A percentile compares a stretch with the other conserved stretches of the same genome.
phyloP scores from a whole-genome alignment of 345 rosid genomes.

The Salix brachista region DNA sequence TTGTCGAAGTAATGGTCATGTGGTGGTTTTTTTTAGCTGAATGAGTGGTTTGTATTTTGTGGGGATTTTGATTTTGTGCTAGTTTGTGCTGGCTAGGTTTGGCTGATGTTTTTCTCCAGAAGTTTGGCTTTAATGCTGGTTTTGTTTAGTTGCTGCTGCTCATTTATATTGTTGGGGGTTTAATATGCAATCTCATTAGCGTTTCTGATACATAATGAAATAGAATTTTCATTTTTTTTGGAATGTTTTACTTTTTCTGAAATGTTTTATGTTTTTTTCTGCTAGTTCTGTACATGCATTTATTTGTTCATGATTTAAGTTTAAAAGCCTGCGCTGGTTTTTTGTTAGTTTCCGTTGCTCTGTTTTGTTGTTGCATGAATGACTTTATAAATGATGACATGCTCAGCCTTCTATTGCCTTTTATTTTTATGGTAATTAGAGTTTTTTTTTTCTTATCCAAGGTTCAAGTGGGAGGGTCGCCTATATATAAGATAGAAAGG shows the following conservation, averaged over 20 bases:
- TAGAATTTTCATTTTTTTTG: neutral
- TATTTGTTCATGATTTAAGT: neutral
- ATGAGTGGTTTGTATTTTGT: neutral
- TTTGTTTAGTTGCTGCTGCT: neutral
- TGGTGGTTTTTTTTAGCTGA: neutral
- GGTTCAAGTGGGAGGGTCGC: slow-evolving; percentile 38
- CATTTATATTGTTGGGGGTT: neutral
- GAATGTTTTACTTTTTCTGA: neutral
- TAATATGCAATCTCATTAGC: neutral
- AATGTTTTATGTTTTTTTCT: neutral
- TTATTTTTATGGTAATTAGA: neutral
- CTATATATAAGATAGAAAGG: slow-evolving; percentile 28
- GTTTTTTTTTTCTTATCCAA: slow-evolving; percentile 4
- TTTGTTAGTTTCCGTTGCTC: neutral
- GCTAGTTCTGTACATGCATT: neutral
- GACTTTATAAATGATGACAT: neutral
- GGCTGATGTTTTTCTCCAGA: neutral
- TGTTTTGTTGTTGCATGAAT: neutral
- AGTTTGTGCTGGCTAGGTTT: neutral
- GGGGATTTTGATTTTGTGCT: neutral
- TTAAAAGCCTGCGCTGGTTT: neutral
- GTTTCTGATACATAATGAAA: neutral
- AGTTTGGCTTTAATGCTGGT: neutral
- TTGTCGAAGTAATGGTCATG: neutral
- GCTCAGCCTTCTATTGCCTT: neutral